Evolutionary conservation across 2,329 filamentous ascomycete genomes (phyloP).

Genomic region (Botryotinia globosa): DNA sequence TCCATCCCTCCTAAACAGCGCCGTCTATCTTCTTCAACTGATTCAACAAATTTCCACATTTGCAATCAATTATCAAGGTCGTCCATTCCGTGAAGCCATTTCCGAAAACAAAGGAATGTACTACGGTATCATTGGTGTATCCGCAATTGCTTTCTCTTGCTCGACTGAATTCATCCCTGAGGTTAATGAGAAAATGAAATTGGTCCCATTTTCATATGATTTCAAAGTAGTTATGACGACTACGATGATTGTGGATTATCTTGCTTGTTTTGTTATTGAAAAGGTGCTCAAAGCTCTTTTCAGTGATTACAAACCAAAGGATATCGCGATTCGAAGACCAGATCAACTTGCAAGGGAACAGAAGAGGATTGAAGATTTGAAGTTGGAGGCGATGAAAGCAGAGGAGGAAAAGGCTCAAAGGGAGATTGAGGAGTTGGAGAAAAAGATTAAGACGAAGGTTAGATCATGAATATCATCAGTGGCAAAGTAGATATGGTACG

Average conservation of each 20-base stretch:
- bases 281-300: constrained; percentile 80
- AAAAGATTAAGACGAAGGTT: constrained; percentile 46
- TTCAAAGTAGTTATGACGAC: constrained; percentile 85
- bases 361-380: constrained; percentile 61
- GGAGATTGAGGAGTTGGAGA: constrained; percentile 57
- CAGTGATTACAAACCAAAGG: constrained; percentile 88
- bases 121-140: constrained; percentile 88
- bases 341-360: constrained; percentile 82
- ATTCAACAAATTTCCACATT: constrained; percentile 99
- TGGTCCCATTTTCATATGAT: constrained; percentile 83
- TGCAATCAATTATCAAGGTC: constrained; percentile 98
- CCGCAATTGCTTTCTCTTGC: constrained; percentile 87
- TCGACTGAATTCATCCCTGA: constrained; percentile 94
- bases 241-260: constrained; percentile 86
- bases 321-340: constrained; percentile 81
- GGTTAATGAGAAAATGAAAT: constrained; percentile 86
- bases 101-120: constrained; percentile 95
- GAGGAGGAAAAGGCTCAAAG: constrained; percentile 53
- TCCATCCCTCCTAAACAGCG: constrained; percentile 91
- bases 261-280: constrained; percentile 83
- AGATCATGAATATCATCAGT: not conserved
- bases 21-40: constrained; percentile 93
- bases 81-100: constrained; percentile 94
- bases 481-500: not conserved
- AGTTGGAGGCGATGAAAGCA: constrained; percentile 46